Conservation (phyloP, 768 basidiomycete species). For the Polyporus arcularius region DNA sequence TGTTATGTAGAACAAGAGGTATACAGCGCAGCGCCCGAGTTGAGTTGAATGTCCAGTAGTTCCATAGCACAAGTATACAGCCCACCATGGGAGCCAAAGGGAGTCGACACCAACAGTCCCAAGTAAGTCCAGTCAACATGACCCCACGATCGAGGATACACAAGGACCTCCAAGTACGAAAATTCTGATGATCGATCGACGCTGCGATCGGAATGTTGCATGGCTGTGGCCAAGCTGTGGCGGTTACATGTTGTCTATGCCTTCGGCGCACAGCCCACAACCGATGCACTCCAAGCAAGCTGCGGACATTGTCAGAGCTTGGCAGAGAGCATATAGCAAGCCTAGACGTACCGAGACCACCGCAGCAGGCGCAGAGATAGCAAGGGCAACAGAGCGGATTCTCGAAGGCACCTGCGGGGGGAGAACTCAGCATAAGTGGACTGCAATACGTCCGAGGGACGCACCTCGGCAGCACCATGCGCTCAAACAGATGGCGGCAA, state of each 20-base stretch:
- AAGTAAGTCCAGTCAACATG: no score
- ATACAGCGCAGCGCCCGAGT: neutral
- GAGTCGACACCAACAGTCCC: no score
- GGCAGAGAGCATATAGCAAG: neutral
- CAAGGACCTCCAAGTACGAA: neutral
- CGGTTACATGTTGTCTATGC: conserved; percentile 28
- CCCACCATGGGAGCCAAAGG: no score
- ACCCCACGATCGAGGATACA: neutral
- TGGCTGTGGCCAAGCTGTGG: no score
- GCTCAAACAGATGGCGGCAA: conserved; percentile 57
- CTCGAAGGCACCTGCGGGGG: conserved; percentile 25
- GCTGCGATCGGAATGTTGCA: neutral
- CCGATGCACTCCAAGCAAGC: conserved; percentile 70
- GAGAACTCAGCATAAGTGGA: neutral
- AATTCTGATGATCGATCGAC: neutral
- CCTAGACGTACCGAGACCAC: conserved; percentile 44
- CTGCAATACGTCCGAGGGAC: conserved; percentile 32
- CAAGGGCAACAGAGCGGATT: conserved; percentile 72
- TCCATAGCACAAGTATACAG: no score
- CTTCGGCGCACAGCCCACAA: conserved; percentile 68
- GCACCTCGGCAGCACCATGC: conserved; percentile 67
- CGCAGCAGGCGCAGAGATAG: conserved; percentile 73
- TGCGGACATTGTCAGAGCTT: neutral
- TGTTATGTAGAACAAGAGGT: no score
- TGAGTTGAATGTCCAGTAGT: no score